phyloP scores from a whole-genome alignment of 176 grass and related monocot genomes.

The Lolium multiflorum region DNA sequence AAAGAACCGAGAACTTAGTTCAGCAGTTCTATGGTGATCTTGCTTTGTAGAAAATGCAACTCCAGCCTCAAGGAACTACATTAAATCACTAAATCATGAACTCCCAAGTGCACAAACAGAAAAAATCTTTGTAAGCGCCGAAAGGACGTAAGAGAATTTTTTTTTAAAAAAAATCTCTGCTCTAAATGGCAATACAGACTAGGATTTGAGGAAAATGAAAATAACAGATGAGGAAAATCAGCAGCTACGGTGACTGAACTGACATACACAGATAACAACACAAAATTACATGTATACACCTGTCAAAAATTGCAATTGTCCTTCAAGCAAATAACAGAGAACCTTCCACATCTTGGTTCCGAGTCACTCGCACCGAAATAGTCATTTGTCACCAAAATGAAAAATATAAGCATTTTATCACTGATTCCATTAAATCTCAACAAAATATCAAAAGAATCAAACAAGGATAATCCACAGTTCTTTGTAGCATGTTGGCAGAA shows the following conservation, averaged over 20 bases:
- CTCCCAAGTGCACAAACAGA: background rate
- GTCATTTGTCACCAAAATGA: background rate
- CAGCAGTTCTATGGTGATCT: background rate
- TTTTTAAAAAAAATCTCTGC: background rate
- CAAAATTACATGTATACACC: background rate
- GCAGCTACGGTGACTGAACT: background rate
- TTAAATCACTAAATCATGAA: slow-evolving; percentile 4
- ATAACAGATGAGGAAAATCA: background rate
- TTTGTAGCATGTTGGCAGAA: background rate
- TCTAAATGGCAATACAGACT: slow-evolving; percentile 5
- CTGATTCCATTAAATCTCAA: background rate
- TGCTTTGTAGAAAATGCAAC: slow-evolving; percentile 7
- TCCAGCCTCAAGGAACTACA: background rate
- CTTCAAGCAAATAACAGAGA: slow-evolving; percentile 15
- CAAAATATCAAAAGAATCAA: background rate
- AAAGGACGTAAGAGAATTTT: background rate
- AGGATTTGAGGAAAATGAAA: background rate
- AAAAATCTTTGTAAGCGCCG: background rate
- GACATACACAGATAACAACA: background rate
- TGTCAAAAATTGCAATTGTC: background rate
- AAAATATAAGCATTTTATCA: background rate
- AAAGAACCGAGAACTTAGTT: background rate
- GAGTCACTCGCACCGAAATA: background rate
- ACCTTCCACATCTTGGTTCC: slow-evolving; percentile 18
- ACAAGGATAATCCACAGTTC: slow-evolving; percentile 2